These are phyloP conservation scores for Gossypium armourianum DNA, from an alignment of 441 rosid species.

Conservation along the genomic window DNA sequence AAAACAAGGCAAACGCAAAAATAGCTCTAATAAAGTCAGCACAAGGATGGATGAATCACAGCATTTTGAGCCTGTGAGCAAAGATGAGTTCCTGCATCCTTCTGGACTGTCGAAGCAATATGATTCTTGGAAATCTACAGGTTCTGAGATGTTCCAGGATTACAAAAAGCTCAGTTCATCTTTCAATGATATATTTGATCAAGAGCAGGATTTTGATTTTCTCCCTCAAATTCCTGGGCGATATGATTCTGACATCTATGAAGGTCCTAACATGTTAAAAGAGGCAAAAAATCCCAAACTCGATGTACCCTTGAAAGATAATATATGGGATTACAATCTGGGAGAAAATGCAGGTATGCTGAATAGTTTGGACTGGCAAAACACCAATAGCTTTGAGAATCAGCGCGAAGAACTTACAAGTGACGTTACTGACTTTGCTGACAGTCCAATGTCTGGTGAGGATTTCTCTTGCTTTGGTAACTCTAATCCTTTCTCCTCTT, in stretches of 20 bases:
- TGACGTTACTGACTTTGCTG: slow-evolving; percentile 45
- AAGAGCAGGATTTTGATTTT: slow-evolving; percentile 28
- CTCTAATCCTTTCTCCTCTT: slow-evolving; percentile 27
- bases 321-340: slow-evolving; percentile 23
- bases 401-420: slow-evolving; percentile 34
- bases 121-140: slow-evolving; percentile 35
- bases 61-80: slow-evolving; percentile 30
- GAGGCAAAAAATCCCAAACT: slow-evolving; percentile 26
- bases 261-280: slow-evolving; percentile 19
- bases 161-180: slow-evolving; percentile 30
- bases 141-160: slow-evolving; percentile 29
- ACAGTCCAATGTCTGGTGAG: slow-evolving; percentile 25
- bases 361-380: slow-evolving; percentile 25
- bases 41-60: slow-evolving; percentile 29
- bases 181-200: slow-evolving; percentile 28
- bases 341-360: slow-evolving; percentile 26
- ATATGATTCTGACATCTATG: slow-evolving; percentile 19
- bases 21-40: slow-evolving; percentile 27
- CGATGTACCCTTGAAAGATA: slow-evolving; percentile 25
- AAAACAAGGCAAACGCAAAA: slow-evolving; percentile 30
- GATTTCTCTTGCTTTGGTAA: slow-evolving; percentile 29
- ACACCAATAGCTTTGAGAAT: slow-evolving; percentile 24
- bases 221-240: slow-evolving; percentile 19
- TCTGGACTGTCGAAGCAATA: slow-evolving; percentile 26
- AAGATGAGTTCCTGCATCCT: slow-evolving; percentile 28